Evolutionary conservation across 2,329 filamentous ascomycete species (phyloP).

Genomic region (Pseudopyricularia javanii): DNA sequence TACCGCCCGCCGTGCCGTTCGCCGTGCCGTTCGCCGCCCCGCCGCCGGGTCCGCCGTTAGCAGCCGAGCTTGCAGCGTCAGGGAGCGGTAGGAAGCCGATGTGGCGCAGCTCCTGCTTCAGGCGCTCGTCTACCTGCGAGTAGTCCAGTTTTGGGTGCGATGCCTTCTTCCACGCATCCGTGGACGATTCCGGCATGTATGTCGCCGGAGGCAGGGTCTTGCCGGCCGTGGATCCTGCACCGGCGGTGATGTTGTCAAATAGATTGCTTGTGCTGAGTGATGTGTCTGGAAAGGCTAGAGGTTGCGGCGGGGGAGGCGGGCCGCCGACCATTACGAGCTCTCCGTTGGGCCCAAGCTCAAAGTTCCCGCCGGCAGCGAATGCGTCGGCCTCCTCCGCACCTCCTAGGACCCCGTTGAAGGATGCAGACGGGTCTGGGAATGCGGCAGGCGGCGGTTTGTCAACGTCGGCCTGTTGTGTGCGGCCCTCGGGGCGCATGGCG

Average conservation of each 20-base stretch:
- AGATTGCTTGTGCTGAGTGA: not conserved
- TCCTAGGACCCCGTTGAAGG: slow-evolving; percentile 32
- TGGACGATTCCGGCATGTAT: slow-evolving; percentile 64
- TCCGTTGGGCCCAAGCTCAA: slow-evolving; percentile 1
- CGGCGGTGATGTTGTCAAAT: slow-evolving; percentile 6
- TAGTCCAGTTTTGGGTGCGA: slow-evolving; percentile 71
- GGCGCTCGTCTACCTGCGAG: slow-evolving; percentile 73
- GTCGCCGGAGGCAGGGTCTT: slow-evolving; percentile 55
- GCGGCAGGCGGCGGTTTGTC: not conserved
- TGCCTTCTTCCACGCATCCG: slow-evolving; percentile 68
- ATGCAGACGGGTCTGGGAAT: slow-evolving; percentile 31
- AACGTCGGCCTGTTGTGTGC: slow-evolving; percentile 22
- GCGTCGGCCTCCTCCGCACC: slow-evolving; percentile 22
- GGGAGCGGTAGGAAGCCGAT: slow-evolving; percentile 66
- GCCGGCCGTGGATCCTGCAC: slow-evolving; percentile 20
- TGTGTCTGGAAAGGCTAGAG: not conserved
- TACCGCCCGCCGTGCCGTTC: slow-evolving; percentile 13
- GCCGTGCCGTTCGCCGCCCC: slow-evolving; percentile 5
- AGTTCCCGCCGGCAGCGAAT: not conserved
- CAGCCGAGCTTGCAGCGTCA: slow-evolving; percentile 10
- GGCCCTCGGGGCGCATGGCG: slow-evolving; percentile 66
- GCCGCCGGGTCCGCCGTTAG: slow-evolving; percentile 2
- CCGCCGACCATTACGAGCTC: slow-evolving; percentile 2
- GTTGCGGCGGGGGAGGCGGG: slow-evolving; percentile 1
- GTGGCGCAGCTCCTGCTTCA: slow-evolving; percentile 82